These are phyloP conservation scores for Aspergillus intermedius DNA, from an alignment of 2,329 filamentous ascomycete genomes.

Conservation along the genomic window DNA sequence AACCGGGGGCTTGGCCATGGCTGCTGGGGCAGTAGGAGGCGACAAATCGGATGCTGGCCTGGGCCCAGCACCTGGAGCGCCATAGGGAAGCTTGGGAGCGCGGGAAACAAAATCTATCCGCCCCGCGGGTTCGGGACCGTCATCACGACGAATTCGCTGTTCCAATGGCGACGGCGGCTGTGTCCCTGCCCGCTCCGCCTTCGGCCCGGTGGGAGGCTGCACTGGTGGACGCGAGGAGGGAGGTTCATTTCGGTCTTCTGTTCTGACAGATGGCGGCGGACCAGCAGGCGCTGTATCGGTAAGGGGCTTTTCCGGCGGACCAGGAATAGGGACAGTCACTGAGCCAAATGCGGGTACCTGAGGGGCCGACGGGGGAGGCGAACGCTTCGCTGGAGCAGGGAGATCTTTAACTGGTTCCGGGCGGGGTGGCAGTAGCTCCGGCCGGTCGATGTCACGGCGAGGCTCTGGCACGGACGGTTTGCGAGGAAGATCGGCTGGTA, in stretches of 20 bases:
- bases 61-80: constrained; percentile 10
- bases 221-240: constrained; percentile 15
- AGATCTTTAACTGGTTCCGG: constrained; percentile 23
- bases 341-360: constrained; percentile 40
- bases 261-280: constrained; percentile 2
- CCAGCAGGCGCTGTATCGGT: constrained; percentile 8
- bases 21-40: constrained; percentile 32
- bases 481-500: constrained; percentile 16
- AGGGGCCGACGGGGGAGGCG: constrained; percentile 34
- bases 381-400: constrained; percentile 21
- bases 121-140: constrained; percentile 12
- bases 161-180: constrained; percentile 15
- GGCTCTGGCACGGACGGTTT: constrained; percentile 21
- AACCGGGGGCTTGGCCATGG: constrained; percentile 24
- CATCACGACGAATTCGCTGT: constrained; percentile 18
- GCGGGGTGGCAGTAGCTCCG: constrained; percentile 19
- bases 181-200: constrained; percentile 31
- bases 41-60: constrained; percentile 24
- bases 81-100: constrained; percentile 13
- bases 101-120: constrained; percentile 23
- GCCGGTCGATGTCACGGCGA: constrained; percentile 27
- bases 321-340: constrained; percentile 23
- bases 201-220: constrained; percentile 40
- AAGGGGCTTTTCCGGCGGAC: constrained; percentile 15
- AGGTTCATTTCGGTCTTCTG: constrained; percentile 19